phyloP scores from a whole-genome alignment of 176 grass and related monocot species.

The Phoenix dactylifera region DNA sequence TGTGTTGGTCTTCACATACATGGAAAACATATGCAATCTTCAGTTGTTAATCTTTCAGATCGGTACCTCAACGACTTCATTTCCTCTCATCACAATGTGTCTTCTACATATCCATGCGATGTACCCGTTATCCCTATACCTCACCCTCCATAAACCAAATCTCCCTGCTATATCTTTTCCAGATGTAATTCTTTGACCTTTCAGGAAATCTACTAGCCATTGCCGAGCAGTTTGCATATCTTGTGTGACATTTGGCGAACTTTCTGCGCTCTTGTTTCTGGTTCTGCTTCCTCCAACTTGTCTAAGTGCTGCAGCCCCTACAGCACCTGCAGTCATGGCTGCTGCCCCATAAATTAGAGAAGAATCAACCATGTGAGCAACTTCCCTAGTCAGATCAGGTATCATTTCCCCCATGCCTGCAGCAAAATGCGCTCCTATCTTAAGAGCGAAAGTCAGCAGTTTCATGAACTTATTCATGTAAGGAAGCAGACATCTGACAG shows the following conservation, averaged over 20 bases:
- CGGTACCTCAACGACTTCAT: slow-evolving; percentile 62
- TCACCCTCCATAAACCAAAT: slow-evolving; percentile 81
- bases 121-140: slow-evolving; percentile 52
- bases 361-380: slow-evolving; percentile 59
- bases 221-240: slow-evolving; percentile 59
- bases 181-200: slow-evolving; percentile 40
- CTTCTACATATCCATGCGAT: slow-evolving; percentile 86
- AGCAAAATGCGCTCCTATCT: slow-evolving; percentile 73
- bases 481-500: slow-evolving; percentile 56
- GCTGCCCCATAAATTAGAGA: slow-evolving; percentile 35
- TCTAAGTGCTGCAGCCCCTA: slow-evolving; percentile 27
- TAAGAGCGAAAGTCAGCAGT: slow-evolving; percentile 72
- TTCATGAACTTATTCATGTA: slow-evolving; percentile 89
- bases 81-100: slow-evolving; percentile 44
- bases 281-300: not conserved
- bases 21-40: too few species aligned
- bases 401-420: slow-evolving; percentile 91
- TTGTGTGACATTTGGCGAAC: slow-evolving; percentile 35
- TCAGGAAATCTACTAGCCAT: slow-evolving; percentile 91
- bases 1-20: too few species aligned
- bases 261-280: slow-evolving; percentile 11
- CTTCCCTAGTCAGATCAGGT: slow-evolving; percentile 70
- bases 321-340: slow-evolving; percentile 43
- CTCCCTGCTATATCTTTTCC: slow-evolving; percentile 70
- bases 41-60: slow-evolving; percentile 15